phyloP scores from a whole-genome alignment of 805 yeast genomes.

The Groenewaldozyma tartarivorans region DNA sequence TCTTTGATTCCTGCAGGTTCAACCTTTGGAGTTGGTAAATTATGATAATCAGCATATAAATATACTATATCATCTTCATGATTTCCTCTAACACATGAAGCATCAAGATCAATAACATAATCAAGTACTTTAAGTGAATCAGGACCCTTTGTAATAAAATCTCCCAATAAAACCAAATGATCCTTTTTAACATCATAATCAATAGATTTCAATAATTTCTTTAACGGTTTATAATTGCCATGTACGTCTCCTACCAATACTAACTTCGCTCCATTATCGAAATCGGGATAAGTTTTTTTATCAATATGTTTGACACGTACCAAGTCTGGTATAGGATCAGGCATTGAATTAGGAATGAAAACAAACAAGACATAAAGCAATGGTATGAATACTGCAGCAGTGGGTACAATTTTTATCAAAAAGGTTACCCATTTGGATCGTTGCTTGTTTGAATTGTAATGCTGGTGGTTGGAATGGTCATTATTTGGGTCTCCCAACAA shows the following conservation, averaged over 20 bases:
- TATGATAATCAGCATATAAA: slow-evolving; percentile 54
- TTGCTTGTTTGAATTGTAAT: too few species aligned
- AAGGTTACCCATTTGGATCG: too few species aligned
- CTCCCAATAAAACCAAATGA: slow-evolving; percentile 67
- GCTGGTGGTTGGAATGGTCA: too few species aligned
- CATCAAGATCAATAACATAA: slow-evolving; percentile 45
- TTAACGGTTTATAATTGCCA: slow-evolving; percentile 56
- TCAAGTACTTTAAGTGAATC: slow-evolving; percentile 62
- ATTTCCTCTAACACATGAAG: slow-evolving; percentile 78
- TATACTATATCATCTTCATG: slow-evolving; percentile 70
- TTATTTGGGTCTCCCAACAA: too few species aligned
- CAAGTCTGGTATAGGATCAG: slow-evolving; percentile 16
- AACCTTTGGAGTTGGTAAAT: slow-evolving; percentile 26
- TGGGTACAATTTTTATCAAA: background rate
- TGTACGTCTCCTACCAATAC: slow-evolving; percentile 83
- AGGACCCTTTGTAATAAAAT: slow-evolving; percentile 77
- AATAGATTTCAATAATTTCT: slow-evolving; percentile 41
- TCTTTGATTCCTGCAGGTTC: background rate
- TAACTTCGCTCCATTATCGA: slow-evolving; percentile 31
- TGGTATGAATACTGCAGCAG: slow-evolving; percentile 4
- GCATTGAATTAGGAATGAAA: slow-evolving; percentile 11
- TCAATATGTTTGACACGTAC: slow-evolving; percentile 11
- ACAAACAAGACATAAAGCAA: slow-evolving; percentile 12
- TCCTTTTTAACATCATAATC: slow-evolving; percentile 36
- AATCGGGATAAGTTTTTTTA: slow-evolving; percentile 7